Percentiles rank a stretch among this genome's conserved stretches.
Conservation (phyloP, 176 grass and related monocot species). For the Areca catechu region DNA sequence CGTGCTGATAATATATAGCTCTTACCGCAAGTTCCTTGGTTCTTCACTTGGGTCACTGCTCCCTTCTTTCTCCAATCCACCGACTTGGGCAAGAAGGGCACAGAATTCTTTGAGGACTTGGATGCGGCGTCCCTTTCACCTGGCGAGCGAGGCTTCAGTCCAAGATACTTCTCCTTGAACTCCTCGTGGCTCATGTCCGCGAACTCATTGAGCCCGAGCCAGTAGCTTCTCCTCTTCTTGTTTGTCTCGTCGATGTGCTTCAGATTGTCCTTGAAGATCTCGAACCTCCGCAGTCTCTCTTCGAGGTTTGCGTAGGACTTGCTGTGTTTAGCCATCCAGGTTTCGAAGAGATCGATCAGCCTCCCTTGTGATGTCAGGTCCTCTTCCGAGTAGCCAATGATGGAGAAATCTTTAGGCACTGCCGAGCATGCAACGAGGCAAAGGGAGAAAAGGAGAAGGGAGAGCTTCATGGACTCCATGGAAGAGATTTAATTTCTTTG, state of each 20-base stretch:
- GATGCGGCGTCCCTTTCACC: slow-evolving; percentile 1
- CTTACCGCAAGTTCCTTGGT: slow-evolving; percentile 71
- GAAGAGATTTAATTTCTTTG: neutral
- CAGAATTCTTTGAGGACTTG: slow-evolving; percentile 4
- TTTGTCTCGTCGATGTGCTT: slow-evolving; percentile 65
- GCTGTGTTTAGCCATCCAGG: slow-evolving; percentile 43
- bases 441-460: neutral
- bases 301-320: slow-evolving; percentile 39
- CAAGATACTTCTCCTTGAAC: slow-evolving; percentile 54
- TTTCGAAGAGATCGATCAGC: slow-evolving; percentile 28
- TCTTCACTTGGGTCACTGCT: slow-evolving; percentile 66
- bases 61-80: slow-evolving; percentile 85
- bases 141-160: slow-evolving; percentile 17
- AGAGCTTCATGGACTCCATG: neutral
- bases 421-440: slow-evolving; percentile 9
- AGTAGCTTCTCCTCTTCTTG: slow-evolving; percentile 52
- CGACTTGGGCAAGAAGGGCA: slow-evolving; percentile 31
- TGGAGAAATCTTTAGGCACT: slow-evolving; percentile 28
- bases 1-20: neutral
- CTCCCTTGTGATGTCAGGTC: slow-evolving; percentile 25
- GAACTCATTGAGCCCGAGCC: slow-evolving; percentile 64
- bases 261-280: slow-evolving; percentile 55
- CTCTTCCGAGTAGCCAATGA: slow-evolving; percentile 45
- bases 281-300: slow-evolving; percentile 52
- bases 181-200: slow-evolving; percentile 63